Base-by-base conservation (phyloP, 202 grass and related monocot species). In the Sporobolus alterniflorus region DNA sequence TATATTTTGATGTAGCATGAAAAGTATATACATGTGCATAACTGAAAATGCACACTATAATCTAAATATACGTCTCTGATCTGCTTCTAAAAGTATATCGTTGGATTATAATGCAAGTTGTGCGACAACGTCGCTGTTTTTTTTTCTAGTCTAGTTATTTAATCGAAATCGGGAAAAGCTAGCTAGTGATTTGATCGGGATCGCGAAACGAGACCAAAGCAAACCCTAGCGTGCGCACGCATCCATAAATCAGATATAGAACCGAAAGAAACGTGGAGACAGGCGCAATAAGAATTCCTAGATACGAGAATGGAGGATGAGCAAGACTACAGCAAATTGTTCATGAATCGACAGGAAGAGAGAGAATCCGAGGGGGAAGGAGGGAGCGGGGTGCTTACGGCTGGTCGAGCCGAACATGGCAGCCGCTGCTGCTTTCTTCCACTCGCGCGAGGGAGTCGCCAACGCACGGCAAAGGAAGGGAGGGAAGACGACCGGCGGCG, bases 341-440 rank as follows among this genome's bases (percentile, higher is more conserved):
- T 14, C 39, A 74, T 56, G 50, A 36, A 52, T 56, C 72, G 54
- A 60, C 32, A 3, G 5, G 71, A 28, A 75, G 0, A 14, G 13
- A 8, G 22, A 24, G 12, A 5, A 55, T 20, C 25, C 22, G 17
- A 4, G 40, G 20, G 15, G 22, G 14, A 49, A 40, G 7, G 15
- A 28, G 12, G 11, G 59, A 21, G 39, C 31, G 46, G 14, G 33
- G n/a, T 42, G 77, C 86, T 73, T 92, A 97, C 94, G 89, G 67
- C 82, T 94, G 67, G 70, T 92, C 50, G 84, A 82, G 78, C 94
- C 94, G 82, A 97, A 94, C 94, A 97, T 97, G 36, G 36, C 36
- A 6, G 36, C 36, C 8, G 36, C 36, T 39, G 36, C 60, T 60
- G 28, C 28, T 44, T 3, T 22, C 25, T 42, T 20, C 22, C 42